phyloP scores from a whole-genome alignment of 2,329 filamentous ascomycete genomes.

The Colletotrichum costaricense region DNA sequence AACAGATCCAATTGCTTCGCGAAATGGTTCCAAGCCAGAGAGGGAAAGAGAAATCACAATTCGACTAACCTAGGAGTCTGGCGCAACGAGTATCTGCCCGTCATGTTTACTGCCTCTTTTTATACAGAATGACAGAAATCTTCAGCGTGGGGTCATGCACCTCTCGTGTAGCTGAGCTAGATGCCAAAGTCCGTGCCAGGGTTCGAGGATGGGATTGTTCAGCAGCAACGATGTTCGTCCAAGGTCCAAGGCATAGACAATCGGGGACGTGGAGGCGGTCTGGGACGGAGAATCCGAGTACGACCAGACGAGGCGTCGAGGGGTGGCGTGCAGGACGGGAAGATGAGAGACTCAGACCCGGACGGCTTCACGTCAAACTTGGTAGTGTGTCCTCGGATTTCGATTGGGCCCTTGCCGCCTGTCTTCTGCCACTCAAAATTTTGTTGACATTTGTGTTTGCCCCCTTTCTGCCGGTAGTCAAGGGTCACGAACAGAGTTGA shows the following conservation, averaged over 20 bases:
- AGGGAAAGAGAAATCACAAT: neutral
- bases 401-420: conserved; percentile 14
- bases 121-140: conserved; percentile 16
- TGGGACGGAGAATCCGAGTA: conserved; percentile 23
- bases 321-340: conserved; percentile 25
- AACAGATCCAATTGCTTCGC: conserved; percentile 9
- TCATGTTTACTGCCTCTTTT: conserved; percentile 43
- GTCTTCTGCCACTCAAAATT: conserved; percentile 20
- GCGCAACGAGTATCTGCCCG: conserved; percentile 51
- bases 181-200: conserved; percentile 22
- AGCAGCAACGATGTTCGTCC: neutral
- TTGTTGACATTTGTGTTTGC: conserved; percentile 35
- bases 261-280: conserved; percentile 14
- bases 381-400: conserved; percentile 23
- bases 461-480: conserved; percentile 36
- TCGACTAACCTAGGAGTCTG: conserved; percentile 50
- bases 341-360: neutral
- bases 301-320: conserved; percentile 25
- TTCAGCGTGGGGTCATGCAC: conserved; percentile 33
- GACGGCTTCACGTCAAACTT: conserved; percentile 27
- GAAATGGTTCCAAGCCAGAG: conserved; percentile 1
- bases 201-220: conserved; percentile 9
- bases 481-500: conserved; percentile 26
- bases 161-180: conserved; percentile 34
- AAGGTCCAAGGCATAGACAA: conserved; percentile 19